These are phyloP conservation scores for Zymoseptoria crescenta DNA, from an alignment of 2,329 filamentous ascomycete species.

Conservation along the genomic window DNA sequence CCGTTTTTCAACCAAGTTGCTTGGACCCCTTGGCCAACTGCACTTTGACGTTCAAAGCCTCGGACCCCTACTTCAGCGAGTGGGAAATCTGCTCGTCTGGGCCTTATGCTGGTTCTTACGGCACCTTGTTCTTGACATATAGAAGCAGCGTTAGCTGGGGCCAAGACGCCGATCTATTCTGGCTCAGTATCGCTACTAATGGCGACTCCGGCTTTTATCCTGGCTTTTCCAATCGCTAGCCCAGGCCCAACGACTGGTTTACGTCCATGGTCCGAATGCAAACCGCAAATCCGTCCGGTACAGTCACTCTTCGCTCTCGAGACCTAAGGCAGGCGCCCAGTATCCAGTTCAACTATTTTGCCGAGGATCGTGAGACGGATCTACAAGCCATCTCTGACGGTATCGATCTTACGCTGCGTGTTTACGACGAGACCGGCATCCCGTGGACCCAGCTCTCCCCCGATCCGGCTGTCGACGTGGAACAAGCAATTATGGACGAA, in stretches of 20 bases:
- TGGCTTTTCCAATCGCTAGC: background rate
- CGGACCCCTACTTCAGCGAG: background rate
- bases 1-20: too few relatives aligned
- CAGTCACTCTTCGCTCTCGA: slow-evolving; percentile 51
- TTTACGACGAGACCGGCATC: slow-evolving; percentile 8
- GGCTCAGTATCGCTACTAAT: background rate
- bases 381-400: slow-evolving; percentile 25
- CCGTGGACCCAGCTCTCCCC: slow-evolving; percentile 36
- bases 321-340: slow-evolving; percentile 57
- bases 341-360: slow-evolving; percentile 55
- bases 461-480: slow-evolving; percentile 34
- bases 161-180: background rate
- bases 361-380: slow-evolving; percentile 35
- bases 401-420: slow-evolving; percentile 35
- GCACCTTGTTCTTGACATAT: background rate
- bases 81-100: background rate
- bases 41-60: background rate
- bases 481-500: slow-evolving; percentile 37
- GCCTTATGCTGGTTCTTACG: background rate
- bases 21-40: background rate
- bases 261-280: background rate
- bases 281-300: slow-evolving; percentile 47
- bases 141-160: background rate
- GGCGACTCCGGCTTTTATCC: background rate
- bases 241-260: background rate